Conservation (phyloP, 768 basidiomycete species). For the Tubosaeta brunneosetosa region DNA sequence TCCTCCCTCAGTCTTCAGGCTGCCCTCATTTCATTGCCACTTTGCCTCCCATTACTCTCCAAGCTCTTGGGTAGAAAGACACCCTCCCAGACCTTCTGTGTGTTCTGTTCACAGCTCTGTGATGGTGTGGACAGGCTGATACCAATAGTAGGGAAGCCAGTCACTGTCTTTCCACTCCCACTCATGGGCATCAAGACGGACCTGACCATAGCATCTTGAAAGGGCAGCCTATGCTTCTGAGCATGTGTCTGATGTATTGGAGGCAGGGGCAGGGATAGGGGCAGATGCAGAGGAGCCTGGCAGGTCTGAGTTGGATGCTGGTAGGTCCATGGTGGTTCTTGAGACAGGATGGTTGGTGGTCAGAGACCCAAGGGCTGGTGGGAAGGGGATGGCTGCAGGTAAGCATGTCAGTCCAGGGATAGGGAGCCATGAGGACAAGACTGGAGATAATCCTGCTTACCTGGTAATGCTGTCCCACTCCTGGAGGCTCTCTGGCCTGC, state of each 20-base stretch:
- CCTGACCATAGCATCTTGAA: not conserved
- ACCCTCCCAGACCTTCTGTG: constrained; percentile 22
- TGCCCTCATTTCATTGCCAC: not conserved
- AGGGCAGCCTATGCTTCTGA: constrained; percentile 1
- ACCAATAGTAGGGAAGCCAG: constrained; percentile 26
- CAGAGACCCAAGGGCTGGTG: no score
- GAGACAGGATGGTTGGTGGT: no score
- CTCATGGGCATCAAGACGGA: constrained; percentile 16
- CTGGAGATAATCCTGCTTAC: no score
- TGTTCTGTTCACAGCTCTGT: constrained; percentile 29
- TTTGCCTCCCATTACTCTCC: not conserved
- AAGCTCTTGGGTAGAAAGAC: constrained; percentile 12
- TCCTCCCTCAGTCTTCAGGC: not conserved
- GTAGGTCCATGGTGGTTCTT: no score
- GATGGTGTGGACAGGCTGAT: constrained; percentile 10
- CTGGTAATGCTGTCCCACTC: not conserved
- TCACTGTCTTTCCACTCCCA: constrained; percentile 23
- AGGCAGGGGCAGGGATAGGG: no score
- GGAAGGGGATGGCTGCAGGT: no score
- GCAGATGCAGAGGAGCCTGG: no score
- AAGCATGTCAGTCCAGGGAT: no score
- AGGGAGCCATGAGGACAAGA: no score
- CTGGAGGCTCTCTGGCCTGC: not conserved
- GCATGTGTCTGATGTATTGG: not conserved
- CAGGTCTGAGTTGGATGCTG: no score